These are phyloP conservation scores for Ophiobolus disseminans DNA, from an alignment of 2,329 filamentous ascomycete species.

Conservation along the genomic window DNA sequence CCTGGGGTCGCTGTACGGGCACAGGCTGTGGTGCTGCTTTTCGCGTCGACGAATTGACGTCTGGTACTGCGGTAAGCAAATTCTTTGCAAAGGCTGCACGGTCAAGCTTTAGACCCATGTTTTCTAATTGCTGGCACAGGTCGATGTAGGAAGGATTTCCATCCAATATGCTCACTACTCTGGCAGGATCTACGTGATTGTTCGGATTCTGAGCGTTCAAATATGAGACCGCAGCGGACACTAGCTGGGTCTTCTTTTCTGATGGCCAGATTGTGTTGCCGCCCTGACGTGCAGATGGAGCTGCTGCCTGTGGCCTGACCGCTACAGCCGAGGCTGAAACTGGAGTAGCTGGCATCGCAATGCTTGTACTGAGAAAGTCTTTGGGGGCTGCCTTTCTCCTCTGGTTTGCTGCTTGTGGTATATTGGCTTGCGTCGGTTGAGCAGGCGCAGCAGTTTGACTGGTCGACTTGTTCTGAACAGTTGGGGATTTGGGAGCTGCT, in stretches of 20 bases:
- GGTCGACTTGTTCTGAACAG: conserved; percentile 29
- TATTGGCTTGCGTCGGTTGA: conserved; percentile 14
- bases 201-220: conserved; percentile 54
- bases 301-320: conserved; percentile 9
- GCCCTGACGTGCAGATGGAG: conserved; percentile 10
- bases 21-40: conserved; percentile 20
- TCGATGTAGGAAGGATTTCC: conserved; percentile 63
- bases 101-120: conserved; percentile 58
- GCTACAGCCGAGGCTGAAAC: conserved; percentile 9
- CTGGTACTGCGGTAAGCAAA: conserved; percentile 56
- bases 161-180: conserved; percentile 58
- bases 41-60: conserved; percentile 44
- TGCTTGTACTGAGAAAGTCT: conserved; percentile 13
- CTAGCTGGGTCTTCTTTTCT: conserved; percentile 59
- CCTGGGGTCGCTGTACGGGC: conserved; percentile 18
- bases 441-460: conserved; percentile 18
- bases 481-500: conserved; percentile 31
- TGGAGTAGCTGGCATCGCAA: conserved; percentile 9
- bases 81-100: conserved; percentile 61
- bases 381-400: conserved; percentile 29
- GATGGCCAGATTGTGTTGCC: conserved; percentile 59
- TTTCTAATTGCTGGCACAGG: conserved; percentile 62
- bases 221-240: conserved; percentile 57
- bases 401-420: conserved; percentile 26
- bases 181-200: conserved; percentile 47